Base-by-base conservation (phyloP, 2,329 filamentous ascomycete genomes). In the Sporothrix dimorphospora region DNA sequence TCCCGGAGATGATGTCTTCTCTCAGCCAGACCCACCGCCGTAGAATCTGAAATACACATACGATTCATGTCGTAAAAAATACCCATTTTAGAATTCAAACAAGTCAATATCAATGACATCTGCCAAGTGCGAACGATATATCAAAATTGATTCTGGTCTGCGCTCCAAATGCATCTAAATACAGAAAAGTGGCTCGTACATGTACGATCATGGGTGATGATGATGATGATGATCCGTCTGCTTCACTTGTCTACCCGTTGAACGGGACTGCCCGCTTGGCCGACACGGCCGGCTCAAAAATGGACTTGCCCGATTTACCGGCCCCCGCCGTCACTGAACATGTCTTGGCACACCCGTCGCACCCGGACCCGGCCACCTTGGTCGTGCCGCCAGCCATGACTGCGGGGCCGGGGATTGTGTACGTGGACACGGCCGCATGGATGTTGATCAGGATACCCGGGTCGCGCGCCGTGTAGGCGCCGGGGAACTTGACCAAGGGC, bases 371-470 rank as follows among this genome's bases (percentile, higher is more conserved):
- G 14, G 83, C 81, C 6, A 72, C 74, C 77, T 82, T 82, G 9
- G 80, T 82, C 3, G 79, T 79, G 0, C 83, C 83, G 24, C 80
- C 79, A 0, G 81, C 74, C 71, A 82, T 79, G 34, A 85, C 83
- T 0, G 79, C 76, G 1, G 83, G 83, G 2, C 84, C 84, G 0
- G 84, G 84, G 7, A 82, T 82, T 4, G 79, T 76, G 72, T 86
- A 85, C 21, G 4, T 79, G 21, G 74, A 75, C 70, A 85, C 74
- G 53, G 80, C 78, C 9, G 79, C 77, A 77, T 86, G 83, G 74
- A 86, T 86, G 77, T 85, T 84, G 75, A 86, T 78, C 34, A 81
- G 78, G 72, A 86, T 84, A 11, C 84, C 84, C 0, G 84, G 82
- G 74, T 86, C 82, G n/a, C 73, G 78, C 4, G 81, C 77, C 74